Conservation (phyloP, 2,329 filamentous ascomycete genomes). For the Neurospora sp. region DNA sequence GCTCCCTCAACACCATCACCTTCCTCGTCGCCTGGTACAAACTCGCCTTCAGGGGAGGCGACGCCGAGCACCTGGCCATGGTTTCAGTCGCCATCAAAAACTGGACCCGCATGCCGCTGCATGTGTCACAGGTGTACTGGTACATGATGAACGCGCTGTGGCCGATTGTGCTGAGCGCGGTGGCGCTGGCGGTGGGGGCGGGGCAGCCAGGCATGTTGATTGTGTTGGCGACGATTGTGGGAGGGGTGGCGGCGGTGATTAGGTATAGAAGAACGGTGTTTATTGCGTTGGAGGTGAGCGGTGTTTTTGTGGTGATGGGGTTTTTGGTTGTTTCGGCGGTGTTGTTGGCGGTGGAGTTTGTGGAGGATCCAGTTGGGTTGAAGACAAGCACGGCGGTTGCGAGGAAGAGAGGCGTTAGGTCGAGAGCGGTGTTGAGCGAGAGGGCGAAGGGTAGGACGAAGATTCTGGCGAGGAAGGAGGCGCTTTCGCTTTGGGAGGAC, state of each 20-base stretch:
- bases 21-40: conserved; percentile 19
- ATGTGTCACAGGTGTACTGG: conserved; percentile 6
- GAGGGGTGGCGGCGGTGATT: conserved; percentile 17
- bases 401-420: not conserved
- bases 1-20: conserved; percentile 19
- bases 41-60: conserved; percentile 10
- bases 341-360: conserved; percentile 12
- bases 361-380: conserved; percentile 11
- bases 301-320: conserved; percentile 22
- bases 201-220: conserved; percentile 16
- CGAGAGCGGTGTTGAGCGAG: not conserved
- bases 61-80: conserved; percentile 7
- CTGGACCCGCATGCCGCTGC: conserved; percentile 7
- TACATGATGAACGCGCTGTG: conserved; percentile 7
- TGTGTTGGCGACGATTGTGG: conserved; percentile 3
- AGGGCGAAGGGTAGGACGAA: not conserved
- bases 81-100: conserved; percentile 5
- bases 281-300: conserved; percentile 28
- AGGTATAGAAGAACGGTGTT: conserved; percentile 28
- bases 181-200: not conserved
- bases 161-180: conserved; percentile 9
- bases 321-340: conserved; percentile 3
- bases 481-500: not conserved
- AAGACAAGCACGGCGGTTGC: conserved; percentile 3
- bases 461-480: conserved; percentile 3